Percentiles rank a stretch among this genome's conserved stretches.
Conservation (phyloP, 2,329 filamentous ascomycete species). For the Aspergillus spinulosporus region DNA sequence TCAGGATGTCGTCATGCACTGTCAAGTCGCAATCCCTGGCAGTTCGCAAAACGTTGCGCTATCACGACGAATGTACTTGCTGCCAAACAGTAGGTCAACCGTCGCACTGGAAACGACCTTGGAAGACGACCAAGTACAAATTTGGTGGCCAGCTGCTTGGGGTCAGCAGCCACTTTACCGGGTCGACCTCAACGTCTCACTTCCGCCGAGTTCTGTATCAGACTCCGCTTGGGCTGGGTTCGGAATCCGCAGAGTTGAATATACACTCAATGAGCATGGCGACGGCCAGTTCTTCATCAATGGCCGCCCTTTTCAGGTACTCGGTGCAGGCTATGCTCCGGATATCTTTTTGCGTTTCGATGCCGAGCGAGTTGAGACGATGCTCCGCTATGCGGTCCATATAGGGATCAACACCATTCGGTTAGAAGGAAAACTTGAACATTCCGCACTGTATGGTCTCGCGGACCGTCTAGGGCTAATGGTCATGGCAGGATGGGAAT, state of each 20-base stretch:
- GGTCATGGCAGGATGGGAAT: constrained; percentile 65
- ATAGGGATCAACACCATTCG: constrained; percentile 65
- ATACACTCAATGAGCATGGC: constrained; percentile 52
- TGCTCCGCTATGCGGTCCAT: constrained; percentile 58
- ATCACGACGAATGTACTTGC: constrained; percentile 39
- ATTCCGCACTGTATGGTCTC: constrained; percentile 60
- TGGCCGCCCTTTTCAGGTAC: constrained; percentile 58
- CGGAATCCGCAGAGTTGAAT: constrained; percentile 58
- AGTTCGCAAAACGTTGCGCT: constrained; percentile 23
- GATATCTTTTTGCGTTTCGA: constrained; percentile 65
- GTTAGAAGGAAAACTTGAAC: constrained; percentile 65
- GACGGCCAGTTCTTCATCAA: constrained; percentile 61
- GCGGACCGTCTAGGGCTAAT: constrained; percentile 62
- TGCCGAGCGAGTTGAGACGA: constrained; percentile 46
- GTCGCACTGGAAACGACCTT: constrained; percentile 44
- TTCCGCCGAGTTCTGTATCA: constrained; percentile 27
- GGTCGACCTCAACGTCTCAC: constrained; percentile 31
- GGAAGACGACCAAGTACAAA: constrained; percentile 47
- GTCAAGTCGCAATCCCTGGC: constrained; percentile 22
- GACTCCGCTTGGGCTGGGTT: constrained; percentile 45
- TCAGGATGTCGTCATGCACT: constrained; percentile 25
- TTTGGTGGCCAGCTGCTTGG: constrained; percentile 66
- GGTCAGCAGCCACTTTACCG: constrained; percentile 57
- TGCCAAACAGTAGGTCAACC: constrained; percentile 41
- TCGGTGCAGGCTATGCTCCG: constrained; percentile 61